Percentiles rank a stretch among this genome's conserved stretches.
Conservation (phyloP, 1,284 basidiomycete genomes). For the Tilletia horrida region DNA sequence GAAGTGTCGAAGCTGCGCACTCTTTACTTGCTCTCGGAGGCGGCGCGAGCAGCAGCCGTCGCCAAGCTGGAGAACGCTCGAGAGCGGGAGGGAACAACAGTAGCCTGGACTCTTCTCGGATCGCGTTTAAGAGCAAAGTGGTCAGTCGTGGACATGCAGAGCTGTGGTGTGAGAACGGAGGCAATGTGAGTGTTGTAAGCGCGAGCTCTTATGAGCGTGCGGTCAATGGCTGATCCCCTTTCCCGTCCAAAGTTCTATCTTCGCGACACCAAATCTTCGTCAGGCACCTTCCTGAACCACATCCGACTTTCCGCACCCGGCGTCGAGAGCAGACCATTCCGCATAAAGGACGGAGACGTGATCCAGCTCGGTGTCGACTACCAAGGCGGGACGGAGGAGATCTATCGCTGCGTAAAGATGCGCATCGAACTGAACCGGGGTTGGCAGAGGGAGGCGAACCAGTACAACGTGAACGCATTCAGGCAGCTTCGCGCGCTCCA, state of each 20-base stretch:
- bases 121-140: slow-evolving; percentile 95
- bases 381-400: slow-evolving; percentile 94
- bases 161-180: slow-evolving; percentile 71
- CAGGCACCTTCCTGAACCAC: slow-evolving; percentile 95
- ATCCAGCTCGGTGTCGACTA: slow-evolving; percentile 96
- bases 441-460: slow-evolving; percentile 82
- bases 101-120: slow-evolving; percentile 42
- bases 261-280: slow-evolving; percentile 82
- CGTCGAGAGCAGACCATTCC: slow-evolving; percentile 68
- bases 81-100: slow-evolving; percentile 59
- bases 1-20: slow-evolving; percentile 62
- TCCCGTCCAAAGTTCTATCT: slow-evolving; percentile 72
- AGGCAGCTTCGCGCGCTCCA: slow-evolving; percentile 75
- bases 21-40: background rate
- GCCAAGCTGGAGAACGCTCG: slow-evolving; percentile 55
- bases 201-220: slow-evolving; percentile 5
- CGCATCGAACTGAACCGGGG: slow-evolving; percentile 75
- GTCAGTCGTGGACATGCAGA: slow-evolving; percentile 92
- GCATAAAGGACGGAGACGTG: slow-evolving; percentile 88
- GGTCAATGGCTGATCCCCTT: background rate
- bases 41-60: background rate
- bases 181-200: slow-evolving; percentile 56
- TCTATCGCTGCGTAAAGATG: slow-evolving; percentile 97
- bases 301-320: slow-evolving; percentile 80
- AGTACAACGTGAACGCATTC: slow-evolving; percentile 84